Conservation (phyloP, 257 asterid species). For the Capsicum pubescens region DNA sequence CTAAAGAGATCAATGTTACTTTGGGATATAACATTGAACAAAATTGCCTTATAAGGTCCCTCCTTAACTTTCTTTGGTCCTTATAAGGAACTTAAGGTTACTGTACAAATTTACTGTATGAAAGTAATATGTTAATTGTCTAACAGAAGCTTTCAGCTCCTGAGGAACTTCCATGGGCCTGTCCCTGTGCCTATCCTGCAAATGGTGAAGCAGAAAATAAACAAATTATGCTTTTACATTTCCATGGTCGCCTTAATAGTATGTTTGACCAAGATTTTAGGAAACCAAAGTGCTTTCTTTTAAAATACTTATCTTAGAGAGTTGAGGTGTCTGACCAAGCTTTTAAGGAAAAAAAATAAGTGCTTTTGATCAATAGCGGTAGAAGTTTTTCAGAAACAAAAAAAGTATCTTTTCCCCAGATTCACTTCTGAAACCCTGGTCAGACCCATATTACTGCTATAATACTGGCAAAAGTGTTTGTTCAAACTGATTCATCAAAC, state of each 20-base stretch:
- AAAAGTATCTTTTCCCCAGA: not conserved
- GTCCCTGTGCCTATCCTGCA: conserved; percentile 81
- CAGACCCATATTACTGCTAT: not conserved
- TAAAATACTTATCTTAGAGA: not conserved
- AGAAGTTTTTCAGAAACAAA: not conserved
- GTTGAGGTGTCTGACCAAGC: not conserved
- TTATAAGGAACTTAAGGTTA: not conserved
- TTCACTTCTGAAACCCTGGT: not conserved
- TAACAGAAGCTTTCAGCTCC: conserved; percentile 38
- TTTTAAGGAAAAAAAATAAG: not conserved
- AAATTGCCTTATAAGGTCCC: not conserved
- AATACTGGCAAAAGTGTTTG: not conserved
- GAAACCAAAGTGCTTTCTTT: not conserved
- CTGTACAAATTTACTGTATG: not conserved
- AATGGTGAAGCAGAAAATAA: not conserved
- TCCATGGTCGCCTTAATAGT: not conserved
- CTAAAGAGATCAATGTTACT: not conserved
- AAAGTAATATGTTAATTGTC: not conserved
- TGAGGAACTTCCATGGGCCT: conserved; percentile 74
- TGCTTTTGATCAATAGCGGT: not conserved
- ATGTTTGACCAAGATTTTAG: not conserved
- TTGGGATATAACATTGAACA: not conserved
- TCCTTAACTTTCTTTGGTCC: not conserved
- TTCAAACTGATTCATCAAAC: not conserved
- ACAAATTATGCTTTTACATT: not conserved